Evolutionary conservation across 2,329 filamentous ascomycete species (phyloP).

Genomic region (Calonectria hawksworthii): DNA sequence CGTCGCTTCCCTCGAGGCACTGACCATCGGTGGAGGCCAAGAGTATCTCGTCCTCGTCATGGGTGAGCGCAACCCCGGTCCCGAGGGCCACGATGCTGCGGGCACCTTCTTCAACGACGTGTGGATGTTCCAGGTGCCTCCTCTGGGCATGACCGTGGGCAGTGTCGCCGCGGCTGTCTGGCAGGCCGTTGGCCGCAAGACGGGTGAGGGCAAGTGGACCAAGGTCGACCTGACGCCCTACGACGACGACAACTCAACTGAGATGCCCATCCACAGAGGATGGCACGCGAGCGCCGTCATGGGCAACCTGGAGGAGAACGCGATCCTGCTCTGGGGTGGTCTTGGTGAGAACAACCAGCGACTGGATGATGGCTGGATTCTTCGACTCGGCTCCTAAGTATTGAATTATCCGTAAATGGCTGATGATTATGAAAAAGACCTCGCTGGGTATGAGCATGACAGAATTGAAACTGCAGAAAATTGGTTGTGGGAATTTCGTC

Average conservation of each 20-base stretch:
- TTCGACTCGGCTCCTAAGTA: slow-evolving; percentile 60
- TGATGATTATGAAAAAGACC: slow-evolving; percentile 26
- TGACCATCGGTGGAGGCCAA: slow-evolving; percentile 70
- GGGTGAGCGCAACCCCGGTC: slow-evolving; percentile 67
- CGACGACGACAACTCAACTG: slow-evolving; percentile 65
- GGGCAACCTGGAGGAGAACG: slow-evolving; percentile 71
- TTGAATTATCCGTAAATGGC: slow-evolving; percentile 24
- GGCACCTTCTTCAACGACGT: slow-evolving; percentile 71
- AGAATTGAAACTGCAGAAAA: background rate
- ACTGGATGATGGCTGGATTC: slow-evolving; percentile 74
- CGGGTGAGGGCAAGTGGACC: slow-evolving; percentile 72
- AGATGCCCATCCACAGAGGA: slow-evolving; percentile 66
- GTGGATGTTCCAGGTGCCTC: slow-evolving; percentile 75
- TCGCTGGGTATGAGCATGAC: slow-evolving; percentile 16
- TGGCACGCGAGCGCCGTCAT: slow-evolving; percentile 71
- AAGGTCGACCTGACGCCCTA: slow-evolving; percentile 61
- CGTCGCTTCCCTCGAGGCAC: slow-evolving; percentile 66
- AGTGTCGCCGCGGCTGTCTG: slow-evolving; percentile 69
- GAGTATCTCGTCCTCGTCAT: slow-evolving; percentile 75
- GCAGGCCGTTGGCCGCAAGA: slow-evolving; percentile 65
- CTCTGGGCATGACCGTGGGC: slow-evolving; percentile 66
- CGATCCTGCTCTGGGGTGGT: slow-evolving; percentile 73
- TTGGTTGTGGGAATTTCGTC: background rate
- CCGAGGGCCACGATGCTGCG: slow-evolving; percentile 63
- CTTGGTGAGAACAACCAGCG: slow-evolving; percentile 64